Evolutionary conservation across 2,329 filamentous ascomycete species (phyloP), one percentile per base, ranked within the genome.

Genomic region (Escovopsis sp.): DNA sequence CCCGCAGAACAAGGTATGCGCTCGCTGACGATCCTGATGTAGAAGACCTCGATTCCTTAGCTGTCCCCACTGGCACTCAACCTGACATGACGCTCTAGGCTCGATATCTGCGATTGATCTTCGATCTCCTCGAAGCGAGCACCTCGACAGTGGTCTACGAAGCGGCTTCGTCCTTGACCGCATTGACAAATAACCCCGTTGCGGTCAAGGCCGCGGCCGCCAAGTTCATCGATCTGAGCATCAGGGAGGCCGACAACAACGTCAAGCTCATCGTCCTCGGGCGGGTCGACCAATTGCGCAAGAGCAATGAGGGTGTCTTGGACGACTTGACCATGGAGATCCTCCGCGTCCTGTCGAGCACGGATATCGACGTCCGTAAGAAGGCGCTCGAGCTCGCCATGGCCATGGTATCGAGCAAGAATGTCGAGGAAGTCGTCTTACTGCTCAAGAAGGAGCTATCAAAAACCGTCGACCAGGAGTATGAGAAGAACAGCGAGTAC

Each of bases 321-420:
- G 87, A 96, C 52, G 90, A 98, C 50, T 62, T 96, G 33, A 85
- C 83, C 4, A 96, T 98, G 90, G 90, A 98, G 57, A 87, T 96
- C 37, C 68, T 98, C 31, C 83, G 90, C 36, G 90, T 94, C 14
- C 70, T 98, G 25, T 92, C 87, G 11, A 94, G 87, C 55, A 83
- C 90, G 16, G 90, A 98, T 61, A 81, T 98, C 44, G 90, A 96
- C 52, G 90, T 98, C 35, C 78, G 90, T 50, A 79, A 79, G 58
- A 96, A 96, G 61, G 86, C 88, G 13, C 71, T 98, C 19, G 70
- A 74, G 38, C 83, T 98, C 49, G 87, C 87, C 11, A 67, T 98
- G 56, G 87, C 94, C 45, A 96, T 98, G 90, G 85, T 98, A 5
- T 90, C 88, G 0, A 94, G 87, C 71, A 93, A 94, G 64, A 98